Evolutionary conservation across 148 eudicot species (phyloP).

Genomic region (Rhododendron molle): DNA sequence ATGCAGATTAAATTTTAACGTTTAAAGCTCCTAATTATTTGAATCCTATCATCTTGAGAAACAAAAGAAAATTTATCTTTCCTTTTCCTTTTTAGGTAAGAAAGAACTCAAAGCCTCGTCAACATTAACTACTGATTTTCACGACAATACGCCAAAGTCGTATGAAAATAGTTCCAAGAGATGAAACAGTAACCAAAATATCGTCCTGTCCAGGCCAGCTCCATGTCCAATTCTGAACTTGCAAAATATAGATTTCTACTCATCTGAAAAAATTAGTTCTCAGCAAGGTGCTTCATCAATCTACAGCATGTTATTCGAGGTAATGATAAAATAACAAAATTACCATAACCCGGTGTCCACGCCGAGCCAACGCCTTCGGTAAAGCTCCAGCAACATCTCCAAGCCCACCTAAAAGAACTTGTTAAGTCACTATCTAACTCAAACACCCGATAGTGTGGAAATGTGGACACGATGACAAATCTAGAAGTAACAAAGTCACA

Average conservation of each 20-base stretch:
- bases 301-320: not conserved
- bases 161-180: not conserved
- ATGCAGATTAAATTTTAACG: not conserved
- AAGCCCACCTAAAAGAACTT: conserved; percentile 78
- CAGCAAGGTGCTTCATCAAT: not conserved
- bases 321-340: conserved; percentile 14
- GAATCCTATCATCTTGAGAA: not conserved
- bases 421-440: conserved; percentile 16
- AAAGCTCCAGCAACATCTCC: conserved; percentile 99
- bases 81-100: not conserved
- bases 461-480: not conserved
- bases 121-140: not conserved
- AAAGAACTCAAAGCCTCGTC: not conserved
- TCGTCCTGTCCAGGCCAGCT: not conserved
- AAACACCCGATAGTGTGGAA: not conserved
- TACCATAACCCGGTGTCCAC: conserved; percentile 99
- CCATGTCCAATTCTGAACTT: not conserved
- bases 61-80: not conserved
- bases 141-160: not conserved
- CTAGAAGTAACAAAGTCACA: not conserved
- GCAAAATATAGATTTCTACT: not conserved
- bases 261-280: not conserved
- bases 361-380: conserved; percentile 96
- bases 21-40: not conserved
- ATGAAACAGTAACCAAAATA: not conserved